Conservation (phyloP, 495 filamentous ascomycete species). For the Lentithecium fluviatile region DNA sequence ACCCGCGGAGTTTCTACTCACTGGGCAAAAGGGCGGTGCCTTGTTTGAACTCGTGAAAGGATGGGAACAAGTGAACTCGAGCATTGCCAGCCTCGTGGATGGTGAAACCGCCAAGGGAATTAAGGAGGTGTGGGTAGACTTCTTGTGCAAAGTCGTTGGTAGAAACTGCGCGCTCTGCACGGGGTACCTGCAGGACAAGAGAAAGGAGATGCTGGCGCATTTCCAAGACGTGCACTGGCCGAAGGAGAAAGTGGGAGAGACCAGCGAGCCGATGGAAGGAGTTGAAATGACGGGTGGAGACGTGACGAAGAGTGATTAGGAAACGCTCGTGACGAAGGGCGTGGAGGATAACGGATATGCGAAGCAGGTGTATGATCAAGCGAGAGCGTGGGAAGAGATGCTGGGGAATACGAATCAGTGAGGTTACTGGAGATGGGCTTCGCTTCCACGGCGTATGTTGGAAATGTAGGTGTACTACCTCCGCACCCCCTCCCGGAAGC, state of each 20-base stretch:
- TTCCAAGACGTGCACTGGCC: background rate
- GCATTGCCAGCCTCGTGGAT: slow-evolving; percentile 1
- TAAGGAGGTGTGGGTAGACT: background rate
- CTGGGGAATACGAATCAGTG: too few species aligned
- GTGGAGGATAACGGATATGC: too few species aligned
- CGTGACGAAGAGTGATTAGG: too few species aligned
- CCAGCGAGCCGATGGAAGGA: background rate
- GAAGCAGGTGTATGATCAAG: too few species aligned
- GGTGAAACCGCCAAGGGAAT: background rate
- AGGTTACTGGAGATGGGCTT: too few species aligned
- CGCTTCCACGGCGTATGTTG: too few species aligned
- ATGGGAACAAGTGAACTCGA: slow-evolving; percentile 11
- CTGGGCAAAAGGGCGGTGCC: background rate
- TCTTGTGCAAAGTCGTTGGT: background rate
- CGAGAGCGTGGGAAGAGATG: too few species aligned
- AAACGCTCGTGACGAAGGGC: too few species aligned
- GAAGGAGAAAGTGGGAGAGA: background rate
- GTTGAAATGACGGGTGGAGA: too few species aligned
- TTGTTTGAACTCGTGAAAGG: background rate
- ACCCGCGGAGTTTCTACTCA: too few species aligned
- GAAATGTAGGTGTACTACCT: too few species aligned
- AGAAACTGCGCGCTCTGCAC: background rate
- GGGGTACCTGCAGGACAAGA: background rate
- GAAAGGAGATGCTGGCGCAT: background rate
- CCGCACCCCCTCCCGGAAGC: too few species aligned